Base-by-base conservation (phyloP, 257 asterid genomes). In the Solanum rostratum region DNA sequence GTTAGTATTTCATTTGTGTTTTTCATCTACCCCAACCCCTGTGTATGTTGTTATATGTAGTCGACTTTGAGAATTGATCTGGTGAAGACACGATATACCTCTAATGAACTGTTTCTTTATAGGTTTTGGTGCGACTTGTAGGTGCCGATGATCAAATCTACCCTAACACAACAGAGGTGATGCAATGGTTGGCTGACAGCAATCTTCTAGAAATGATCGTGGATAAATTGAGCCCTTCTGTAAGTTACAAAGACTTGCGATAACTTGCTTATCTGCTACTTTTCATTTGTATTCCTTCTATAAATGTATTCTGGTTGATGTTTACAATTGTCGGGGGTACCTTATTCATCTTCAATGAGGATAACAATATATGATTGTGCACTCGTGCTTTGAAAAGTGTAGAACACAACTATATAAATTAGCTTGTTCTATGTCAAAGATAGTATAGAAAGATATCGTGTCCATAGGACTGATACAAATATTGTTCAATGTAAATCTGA, bases 121-220 rank as follows among this genome's bases (percentile, higher is more conserved):
- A 97, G 99, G 98, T 97, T 87, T 91, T 97, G 90, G 97, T 94
- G 70, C 92, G 99, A 71, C 98, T 97, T 87, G 97, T 95, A 74
- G 98, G 98, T 52, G 92, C 94, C 37, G 99, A 97, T 60, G 98
- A 95, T 86, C 98, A 94, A 86, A 88, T 92, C 74, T 97, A 95
- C 88, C 95, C 97, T 49, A 95, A 91, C 85, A 91, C 97, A 19
- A 74, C 91, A 88, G 98, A 97, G 83, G 96, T 95, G 87, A 93
- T 93, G 96, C 98, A 94, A 89, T 97, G 98, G 99, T 90, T 97
- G 92, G 95, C 97, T 87, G 97, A 93, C 84, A 95, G 97, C 91
- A 90, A 90, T 88, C 91, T 97, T 90, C 85, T 97, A 87, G 99
- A 97, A 91, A 95, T 97, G 99, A 95, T 95, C 70, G 97, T 94